Evolutionary conservation across 2,329 filamentous ascomycete genomes (phyloP), one percentile per base, ranked within the genome.

Genomic region (Teratosphaeria gauchensis): DNA sequence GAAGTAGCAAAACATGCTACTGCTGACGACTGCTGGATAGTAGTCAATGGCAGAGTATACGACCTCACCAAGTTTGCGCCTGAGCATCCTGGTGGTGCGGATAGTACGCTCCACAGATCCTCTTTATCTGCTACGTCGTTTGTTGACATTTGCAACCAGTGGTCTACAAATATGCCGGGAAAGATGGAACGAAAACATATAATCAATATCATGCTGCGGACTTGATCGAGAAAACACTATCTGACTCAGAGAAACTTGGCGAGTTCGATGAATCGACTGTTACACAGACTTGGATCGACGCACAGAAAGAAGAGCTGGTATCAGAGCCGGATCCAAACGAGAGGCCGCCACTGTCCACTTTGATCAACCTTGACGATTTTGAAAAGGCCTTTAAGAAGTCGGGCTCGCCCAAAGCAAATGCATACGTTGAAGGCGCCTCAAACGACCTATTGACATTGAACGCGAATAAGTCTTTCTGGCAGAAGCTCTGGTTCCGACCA

Each of bases 21-120:
- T 4, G 60, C 69, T 5, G 68, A 71, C 38, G 68, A 73, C 57
- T 77, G 75, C 65, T 90, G 87, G 87, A 81, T 89, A 59, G 84
- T 87, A 19, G 80, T 89, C 24, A 81, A 88, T 69, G 80, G 81
- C 53, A 80, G 82, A 65, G 84, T 89, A 30, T 88, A 85, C 75
- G 84, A 89, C 69, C 73, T 89, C 52, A 85, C 83, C 28, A 78
- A 82, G 16, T 89, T 89, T 69, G 77, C 84, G 9, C 80, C 80
- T n/a, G 77, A 84, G 60, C 84, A 86, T 69, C 83, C 84, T 4
- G 83, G 84, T 32, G 84, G 84, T 24, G 73, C 82, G 54, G 77
- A 74, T 51, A 80, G 82, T 77, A 70, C 31, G 62, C 54, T 4
- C 21, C 30, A 14, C 21, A 12, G 28, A 53, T 11, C 21, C 8